These are phyloP conservation scores for Hygrophorus pudorinus DNA, from an alignment of 768 basidiomycete species.

Conservation along the genomic window DNA sequence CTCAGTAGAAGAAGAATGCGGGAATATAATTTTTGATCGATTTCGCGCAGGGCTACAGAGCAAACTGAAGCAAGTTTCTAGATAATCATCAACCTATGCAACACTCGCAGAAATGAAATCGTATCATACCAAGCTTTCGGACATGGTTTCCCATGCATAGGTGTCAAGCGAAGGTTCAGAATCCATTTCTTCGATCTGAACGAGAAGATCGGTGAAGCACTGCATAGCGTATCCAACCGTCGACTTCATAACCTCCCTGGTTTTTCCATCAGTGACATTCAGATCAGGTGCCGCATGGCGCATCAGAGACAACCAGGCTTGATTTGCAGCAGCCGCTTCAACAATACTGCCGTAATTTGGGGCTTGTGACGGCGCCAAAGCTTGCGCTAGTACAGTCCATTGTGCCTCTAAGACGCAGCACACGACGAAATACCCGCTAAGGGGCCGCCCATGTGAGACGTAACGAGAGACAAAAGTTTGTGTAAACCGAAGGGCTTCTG, in stretches of 20 bases:
- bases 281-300: constrained; percentile 37
- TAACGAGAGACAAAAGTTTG: constrained; percentile 70
- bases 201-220: constrained; percentile 66
- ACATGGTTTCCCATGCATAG: constrained; percentile 92
- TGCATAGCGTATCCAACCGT: constrained; percentile 44
- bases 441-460: constrained; percentile 61
- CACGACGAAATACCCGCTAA: constrained; percentile 83
- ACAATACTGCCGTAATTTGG: constrained; percentile 20
- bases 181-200: constrained; percentile 79
- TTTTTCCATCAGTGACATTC: constrained; percentile 27
- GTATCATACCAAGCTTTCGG: constrained; percentile 66
- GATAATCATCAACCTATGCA: neutral
- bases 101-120: neutral
- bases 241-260: constrained; percentile 29
- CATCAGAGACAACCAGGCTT: constrained; percentile 66
- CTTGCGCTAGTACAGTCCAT: constrained; percentile 79
- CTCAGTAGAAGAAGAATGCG: constrained; percentile 69
- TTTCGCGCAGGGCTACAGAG: constrained; percentile 56
- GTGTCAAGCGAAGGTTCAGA: constrained; percentile 70
- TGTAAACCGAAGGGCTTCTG: constrained; percentile 43
- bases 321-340: constrained; percentile 79
- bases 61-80: constrained; percentile 85
- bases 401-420: constrained; percentile 81
- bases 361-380: constrained; percentile 29
- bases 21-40: constrained; percentile 61